Evolutionary conservation across 2,329 filamentous ascomycete genomes (phyloP), one percentile per base, ranked within the genome.

Genomic region (Penicillium sp.): DNA sequence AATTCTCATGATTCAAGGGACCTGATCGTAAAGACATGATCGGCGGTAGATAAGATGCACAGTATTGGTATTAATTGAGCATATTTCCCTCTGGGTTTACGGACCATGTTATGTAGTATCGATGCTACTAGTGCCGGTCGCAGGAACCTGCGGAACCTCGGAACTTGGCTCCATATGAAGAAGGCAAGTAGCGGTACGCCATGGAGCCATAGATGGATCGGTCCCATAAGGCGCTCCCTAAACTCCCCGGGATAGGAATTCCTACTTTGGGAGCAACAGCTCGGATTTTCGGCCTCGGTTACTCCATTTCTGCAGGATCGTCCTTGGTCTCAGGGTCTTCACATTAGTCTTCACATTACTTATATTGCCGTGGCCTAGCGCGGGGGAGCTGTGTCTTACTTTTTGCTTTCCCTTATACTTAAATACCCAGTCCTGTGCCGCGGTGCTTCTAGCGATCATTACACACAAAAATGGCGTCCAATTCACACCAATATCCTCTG

Each of bases 401-500:
- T 49, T 49, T 49, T 32, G 32, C 2, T 22, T 22, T 45, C 31
- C 6, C 9, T 32, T 2, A 18, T 45, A 14, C 22, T 43, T 34
- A n/a, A 36, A n/a, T 14, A 27, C 31, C 13, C 16, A 27, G n/a
- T 42, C 13, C 14, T 9, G 5, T 48, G 34, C n/a, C 10, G 31
- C n/a, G 13, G 34, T 4, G 4, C n/a, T 36, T 36, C 34, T 32
- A 7, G 29, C n/a, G 21, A 22, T 32, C 18, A 36, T 42, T 24
- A 11, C n/a, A 22, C 14, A 13, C 31, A 5, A 32, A n/a, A 36
- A 62, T 62, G 59, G 47, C 53, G 42, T 53, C 58, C 27, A 59
- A 38, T 47, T 22, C 57, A 44, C 52, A 49, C 32, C 43, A 55
- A 56, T 75, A 72, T 51, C 72, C 75, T 29, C 65, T 64, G 53